Evolutionary conservation across 2,329 filamentous ascomycete species (phyloP).

Genomic region (Thelonectria olida): DNA sequence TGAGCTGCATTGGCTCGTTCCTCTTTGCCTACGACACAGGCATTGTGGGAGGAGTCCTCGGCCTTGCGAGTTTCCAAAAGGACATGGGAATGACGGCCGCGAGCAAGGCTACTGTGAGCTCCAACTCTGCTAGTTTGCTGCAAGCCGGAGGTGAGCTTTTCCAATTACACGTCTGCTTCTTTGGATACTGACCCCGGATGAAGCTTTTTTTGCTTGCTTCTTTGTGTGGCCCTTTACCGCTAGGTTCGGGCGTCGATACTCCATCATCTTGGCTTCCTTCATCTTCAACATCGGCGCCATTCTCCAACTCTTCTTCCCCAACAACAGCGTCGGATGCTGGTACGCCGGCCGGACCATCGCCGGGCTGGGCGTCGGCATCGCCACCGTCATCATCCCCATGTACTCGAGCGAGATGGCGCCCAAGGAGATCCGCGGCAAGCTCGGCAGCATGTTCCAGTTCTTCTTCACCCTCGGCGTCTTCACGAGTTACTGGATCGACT

Average conservation of each 20-base stretch:
- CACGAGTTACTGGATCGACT: conserved; percentile 56
- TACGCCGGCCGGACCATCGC: conserved; percentile 51
- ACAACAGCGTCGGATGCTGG: conserved; percentile 47
- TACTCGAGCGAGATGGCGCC: conserved; percentile 57
- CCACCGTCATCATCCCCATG: conserved; percentile 56
- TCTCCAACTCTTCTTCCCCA: conserved; percentile 49
- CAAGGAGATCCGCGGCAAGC: conserved; percentile 53
- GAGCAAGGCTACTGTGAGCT: conserved; percentile 45
- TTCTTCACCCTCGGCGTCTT: conserved; percentile 55
- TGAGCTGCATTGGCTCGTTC: conserved; percentile 51
- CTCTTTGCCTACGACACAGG: conserved; percentile 55
- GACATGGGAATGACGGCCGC: conserved; percentile 47
- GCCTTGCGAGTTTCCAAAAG: conserved; percentile 48
- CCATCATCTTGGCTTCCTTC: conserved; percentile 49
- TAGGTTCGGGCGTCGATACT: conserved; percentile 50
- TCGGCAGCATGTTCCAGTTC: conserved; percentile 56
- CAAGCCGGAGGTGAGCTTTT: conserved; percentile 49
- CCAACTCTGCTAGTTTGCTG: conserved; percentile 52
- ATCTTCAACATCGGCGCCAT: conserved; percentile 56
- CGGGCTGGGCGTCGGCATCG: conserved; percentile 49
- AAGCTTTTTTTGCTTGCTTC: conserved; percentile 55
- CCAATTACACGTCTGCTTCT: neutral
- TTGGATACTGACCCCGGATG: neutral
- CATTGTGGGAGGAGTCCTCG: conserved; percentile 53
- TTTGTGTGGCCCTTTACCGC: conserved; percentile 55